Conservation (phyloP, 352 stramenopile species). For the Phytopythium delawarense region DNA sequence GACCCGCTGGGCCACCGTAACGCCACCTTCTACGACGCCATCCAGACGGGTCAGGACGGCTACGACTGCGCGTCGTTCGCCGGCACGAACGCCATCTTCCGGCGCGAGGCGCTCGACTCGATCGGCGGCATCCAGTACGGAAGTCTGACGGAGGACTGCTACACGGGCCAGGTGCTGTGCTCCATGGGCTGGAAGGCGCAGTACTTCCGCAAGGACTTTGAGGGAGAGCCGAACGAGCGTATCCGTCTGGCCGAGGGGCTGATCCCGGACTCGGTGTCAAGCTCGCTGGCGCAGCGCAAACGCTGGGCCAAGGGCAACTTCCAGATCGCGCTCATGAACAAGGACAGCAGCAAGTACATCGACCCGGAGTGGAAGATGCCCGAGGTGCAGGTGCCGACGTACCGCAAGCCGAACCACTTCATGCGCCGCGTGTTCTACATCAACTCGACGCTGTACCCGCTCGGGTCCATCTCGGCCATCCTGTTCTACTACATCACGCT, state of each 20-base stretch:
- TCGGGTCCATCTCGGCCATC: constrained; percentile 50
- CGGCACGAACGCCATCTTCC: constrained; percentile 79
- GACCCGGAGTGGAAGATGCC: constrained; percentile 84
- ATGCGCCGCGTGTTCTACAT: constrained; percentile 85
- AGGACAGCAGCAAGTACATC: constrained; percentile 62
- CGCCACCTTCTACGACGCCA: constrained; percentile 80
- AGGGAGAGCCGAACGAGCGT: constrained; percentile 69
- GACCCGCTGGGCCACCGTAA: constrained; percentile 81
- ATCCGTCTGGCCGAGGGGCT: constrained; percentile 74
- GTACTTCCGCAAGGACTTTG: constrained; percentile 88
- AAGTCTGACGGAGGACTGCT: constrained; percentile 78
- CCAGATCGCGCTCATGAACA: constrained; percentile 81
- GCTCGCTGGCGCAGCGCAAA: constrained; percentile 70
- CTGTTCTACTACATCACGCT: constrained; percentile 84
- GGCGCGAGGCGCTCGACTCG: constrained; percentile 78
- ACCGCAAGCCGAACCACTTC: constrained; percentile 77
- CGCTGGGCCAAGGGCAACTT: constrained; percentile 86
- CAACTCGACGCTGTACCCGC: constrained; percentile 77
- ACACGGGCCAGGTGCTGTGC: constrained; percentile 77
- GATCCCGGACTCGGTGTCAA: constrained; percentile 76
- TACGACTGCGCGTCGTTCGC: constrained; percentile 80
- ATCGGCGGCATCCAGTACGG: constrained; percentile 85
- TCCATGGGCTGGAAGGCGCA: constrained; percentile 83
- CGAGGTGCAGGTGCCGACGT: constrained; percentile 55
- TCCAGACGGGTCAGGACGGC: constrained; percentile 79